phyloP scores from a whole-genome alignment of 768 basidiomycete genomes.

The Cubamyces lactineus region DNA sequence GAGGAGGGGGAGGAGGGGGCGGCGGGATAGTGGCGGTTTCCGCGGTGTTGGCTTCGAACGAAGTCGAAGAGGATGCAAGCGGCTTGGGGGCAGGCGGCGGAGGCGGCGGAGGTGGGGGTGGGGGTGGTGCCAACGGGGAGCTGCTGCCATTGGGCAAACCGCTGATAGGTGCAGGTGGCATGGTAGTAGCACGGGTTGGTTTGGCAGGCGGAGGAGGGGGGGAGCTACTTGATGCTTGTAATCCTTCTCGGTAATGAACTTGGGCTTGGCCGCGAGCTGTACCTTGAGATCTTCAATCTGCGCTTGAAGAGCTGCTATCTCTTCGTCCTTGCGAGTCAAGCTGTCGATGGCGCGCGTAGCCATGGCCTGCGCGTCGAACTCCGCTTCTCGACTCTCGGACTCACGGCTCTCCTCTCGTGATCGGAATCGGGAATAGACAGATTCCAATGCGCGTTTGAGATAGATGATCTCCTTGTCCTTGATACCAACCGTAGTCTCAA shows the following conservation, averaged over 20 bases:
- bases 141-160: constrained; percentile 9
- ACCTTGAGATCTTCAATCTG: constrained; percentile 56
- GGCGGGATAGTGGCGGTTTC: constrained; percentile 31
- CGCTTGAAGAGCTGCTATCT: constrained; percentile 54
- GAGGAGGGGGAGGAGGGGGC: constrained; percentile 38
- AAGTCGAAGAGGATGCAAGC: not conserved
- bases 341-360: constrained; percentile 73
- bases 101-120: constrained; percentile 10
- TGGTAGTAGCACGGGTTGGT: constrained; percentile 34
- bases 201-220: constrained; percentile 60
- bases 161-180: constrained; percentile 1
- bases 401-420: constrained; percentile 56
- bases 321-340: constrained; percentile 67
- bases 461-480: constrained; percentile 78
- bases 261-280: constrained; percentile 53
- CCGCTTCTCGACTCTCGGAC: constrained; percentile 41
- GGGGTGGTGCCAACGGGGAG: constrained; percentile 7
- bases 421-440: constrained; percentile 80
- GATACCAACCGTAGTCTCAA: constrained; percentile 47
- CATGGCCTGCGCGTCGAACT: constrained; percentile 69
- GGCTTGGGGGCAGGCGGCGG: constrained; percentile 3
- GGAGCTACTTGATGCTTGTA: constrained; percentile 71
- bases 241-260: constrained; percentile 62
- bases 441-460: constrained; percentile 85
- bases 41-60: not conserved